A percentile compares a stretch with the other conserved stretches of the same genome.
These are phyloP conservation scores for Cicer chorassanicum DNA, from an alignment of 306 rosid species.

Conservation along the genomic window DNA sequence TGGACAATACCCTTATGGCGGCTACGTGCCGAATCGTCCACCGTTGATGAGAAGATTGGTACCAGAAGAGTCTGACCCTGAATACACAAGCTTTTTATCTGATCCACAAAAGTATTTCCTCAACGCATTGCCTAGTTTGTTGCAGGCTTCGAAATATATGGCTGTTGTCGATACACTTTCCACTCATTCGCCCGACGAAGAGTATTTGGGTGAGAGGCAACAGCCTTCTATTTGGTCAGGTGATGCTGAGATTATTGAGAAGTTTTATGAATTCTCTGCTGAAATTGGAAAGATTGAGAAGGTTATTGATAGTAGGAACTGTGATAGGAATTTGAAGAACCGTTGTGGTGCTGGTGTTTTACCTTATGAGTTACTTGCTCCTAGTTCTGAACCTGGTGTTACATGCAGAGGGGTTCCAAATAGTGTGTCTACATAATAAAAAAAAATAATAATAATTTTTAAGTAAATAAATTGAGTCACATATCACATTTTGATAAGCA, in stretches of 20 bases:
- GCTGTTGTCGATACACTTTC: constrained; percentile 92
- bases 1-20: constrained; percentile 96
- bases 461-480: constrained; percentile 32
- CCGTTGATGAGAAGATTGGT: constrained; percentile 80
- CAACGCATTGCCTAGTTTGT: constrained; percentile 65
- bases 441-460: neutral
- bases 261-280: constrained; percentile 69
- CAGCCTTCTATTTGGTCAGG: constrained; percentile 81
- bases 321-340: constrained; percentile 57
- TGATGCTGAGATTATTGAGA: constrained; percentile 66
- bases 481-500: constrained; percentile 22
- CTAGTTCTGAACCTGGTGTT: constrained; percentile 92
- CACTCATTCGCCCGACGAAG: constrained; percentile 91
- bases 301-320: constrained; percentile 75
- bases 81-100: constrained; percentile 60
- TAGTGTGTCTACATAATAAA: constrained; percentile 76
- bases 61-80: constrained; percentile 81
- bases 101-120: constrained; percentile 90
- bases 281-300: constrained; percentile 70
- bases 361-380: constrained; percentile 87
- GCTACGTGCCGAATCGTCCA: constrained; percentile 92
- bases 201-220: constrained; percentile 87
- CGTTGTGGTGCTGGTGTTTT: constrained; percentile 96
- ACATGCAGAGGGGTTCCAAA: constrained; percentile 97
- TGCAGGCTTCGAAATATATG: constrained; percentile 76